Percentiles rank a stretch among this genome's conserved stretches.
phyloP scores from a whole-genome alignment of 2,329 filamentous ascomycete species.

The Ophiostoma sp. region DNA sequence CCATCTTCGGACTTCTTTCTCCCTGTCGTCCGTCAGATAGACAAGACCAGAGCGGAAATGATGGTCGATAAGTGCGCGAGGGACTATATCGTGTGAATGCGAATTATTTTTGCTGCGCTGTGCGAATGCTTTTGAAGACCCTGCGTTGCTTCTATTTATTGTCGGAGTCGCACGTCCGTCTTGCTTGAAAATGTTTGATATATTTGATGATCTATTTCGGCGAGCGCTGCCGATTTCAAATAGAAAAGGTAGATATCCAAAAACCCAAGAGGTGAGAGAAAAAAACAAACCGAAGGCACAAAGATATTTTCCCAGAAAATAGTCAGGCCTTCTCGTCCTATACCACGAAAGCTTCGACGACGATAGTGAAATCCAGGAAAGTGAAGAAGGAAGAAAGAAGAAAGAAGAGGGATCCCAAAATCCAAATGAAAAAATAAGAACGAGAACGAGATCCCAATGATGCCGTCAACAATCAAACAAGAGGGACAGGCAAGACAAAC shows the following conservation, averaged over 20 bases:
- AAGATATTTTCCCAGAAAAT: conserved; percentile 5
- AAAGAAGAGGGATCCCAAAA: neutral
- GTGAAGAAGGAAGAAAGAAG: neutral
- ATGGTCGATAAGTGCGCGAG: neutral
- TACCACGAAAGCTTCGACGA: neutral
- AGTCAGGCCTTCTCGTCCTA: neutral
- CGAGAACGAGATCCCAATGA: neutral
- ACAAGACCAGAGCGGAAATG: neutral
- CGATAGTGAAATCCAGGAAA: neutral
- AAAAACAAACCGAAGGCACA: neutral
- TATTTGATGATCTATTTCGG: neutral
- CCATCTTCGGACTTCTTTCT: neutral
- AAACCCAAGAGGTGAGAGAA: neutral
- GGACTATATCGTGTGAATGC: conserved; percentile 10
- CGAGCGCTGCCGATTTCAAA: neutral
- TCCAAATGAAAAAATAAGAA: neutral
- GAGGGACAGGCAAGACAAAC: neutral
- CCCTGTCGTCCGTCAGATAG: neutral
- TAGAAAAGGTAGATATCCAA: neutral
- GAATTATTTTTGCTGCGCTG: neutral
- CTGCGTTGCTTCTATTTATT: neutral
- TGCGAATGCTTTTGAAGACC: too few relatives aligned
- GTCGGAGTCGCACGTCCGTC: neutral
- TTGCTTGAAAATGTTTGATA: neutral
- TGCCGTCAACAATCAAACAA: neutral